Evolutionary conservation across 176 grass and related monocot species (phyloP).

Genomic region (Oryza brachyantha): DNA sequence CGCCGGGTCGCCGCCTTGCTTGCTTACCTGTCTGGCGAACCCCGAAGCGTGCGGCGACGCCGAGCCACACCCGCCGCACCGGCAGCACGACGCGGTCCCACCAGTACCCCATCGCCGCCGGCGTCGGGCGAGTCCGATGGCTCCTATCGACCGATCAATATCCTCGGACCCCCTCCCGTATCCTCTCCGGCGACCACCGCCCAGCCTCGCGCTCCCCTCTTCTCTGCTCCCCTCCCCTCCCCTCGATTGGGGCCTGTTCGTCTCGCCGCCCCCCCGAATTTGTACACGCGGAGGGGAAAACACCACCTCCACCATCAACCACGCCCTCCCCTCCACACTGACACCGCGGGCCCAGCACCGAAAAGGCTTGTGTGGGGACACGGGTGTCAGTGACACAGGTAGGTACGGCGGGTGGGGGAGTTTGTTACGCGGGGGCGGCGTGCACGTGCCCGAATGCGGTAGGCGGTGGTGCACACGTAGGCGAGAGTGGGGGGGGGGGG

Average conservation of each 20-base stretch:
- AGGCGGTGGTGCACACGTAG: constrained; percentile 34
- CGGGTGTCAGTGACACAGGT: not conserved
- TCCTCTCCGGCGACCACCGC: not conserved
- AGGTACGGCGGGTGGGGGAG: not conserved
- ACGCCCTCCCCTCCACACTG: rapidly evolving
- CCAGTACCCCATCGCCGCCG: constrained; percentile 44
- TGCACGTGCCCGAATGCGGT: constrained; percentile 46
- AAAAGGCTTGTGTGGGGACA: not conserved
- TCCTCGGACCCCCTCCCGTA: not conserved
- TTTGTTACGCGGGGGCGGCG: constrained; percentile 26
- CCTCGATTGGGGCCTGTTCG: constrained; percentile 1
- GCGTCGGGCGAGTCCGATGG: too few species aligned
- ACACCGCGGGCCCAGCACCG: not conserved
- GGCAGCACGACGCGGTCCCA: constrained; percentile 82
- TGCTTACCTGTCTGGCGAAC: constrained; percentile 85
- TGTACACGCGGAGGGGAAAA: not conserved
- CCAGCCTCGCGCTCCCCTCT: not conserved
- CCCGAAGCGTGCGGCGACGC: constrained; percentile 77
- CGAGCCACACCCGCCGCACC: constrained; percentile 65
- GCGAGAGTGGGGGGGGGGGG: not conserved
- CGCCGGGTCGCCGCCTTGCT: too few species aligned
- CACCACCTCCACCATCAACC: not conserved
- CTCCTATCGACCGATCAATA: too few species aligned
- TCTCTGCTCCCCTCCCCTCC: not conserved
- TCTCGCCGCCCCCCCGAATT: not conserved